A percentile compares a stretch with the other conserved stretches of the same genome.
Conservation (phyloP, 2,329 filamentous ascomycete species). For the Pestalotiopsis sp. region DNA sequence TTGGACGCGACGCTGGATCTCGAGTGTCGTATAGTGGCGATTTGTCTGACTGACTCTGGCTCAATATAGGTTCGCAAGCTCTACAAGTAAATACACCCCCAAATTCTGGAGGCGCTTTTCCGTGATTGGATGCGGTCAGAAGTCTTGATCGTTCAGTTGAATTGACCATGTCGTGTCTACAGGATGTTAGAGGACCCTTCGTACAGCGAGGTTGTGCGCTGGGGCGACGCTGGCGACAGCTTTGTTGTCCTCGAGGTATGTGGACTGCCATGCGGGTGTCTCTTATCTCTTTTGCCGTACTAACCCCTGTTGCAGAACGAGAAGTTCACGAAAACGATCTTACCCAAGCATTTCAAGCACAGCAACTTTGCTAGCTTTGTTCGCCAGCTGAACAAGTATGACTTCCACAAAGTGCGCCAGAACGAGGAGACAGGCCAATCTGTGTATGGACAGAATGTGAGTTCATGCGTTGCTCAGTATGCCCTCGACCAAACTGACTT, state of each 20-base stretch:
- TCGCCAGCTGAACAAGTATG: conserved; percentile 77
- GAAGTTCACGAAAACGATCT: conserved; percentile 82
- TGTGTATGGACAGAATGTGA: conserved; percentile 78
- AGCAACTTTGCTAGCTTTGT: conserved; percentile 83
- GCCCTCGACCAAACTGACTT: conserved; percentile 29
- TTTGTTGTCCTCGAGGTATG: conserved; percentile 95
- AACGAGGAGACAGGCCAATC: conserved; percentile 85
- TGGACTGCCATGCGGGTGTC: conserved; percentile 19
- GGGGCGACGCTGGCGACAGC: conserved; percentile 92
- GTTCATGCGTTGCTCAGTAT: conserved; percentile 26
- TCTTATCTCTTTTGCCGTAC: conserved; percentile 20
- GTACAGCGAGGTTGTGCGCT: conserved; percentile 90
- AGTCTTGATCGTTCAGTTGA: not conserved
- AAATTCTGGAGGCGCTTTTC: conserved; percentile 10
- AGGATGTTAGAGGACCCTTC: conserved; percentile 97
- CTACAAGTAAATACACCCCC: conserved; percentile 75
- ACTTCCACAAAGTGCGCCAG: conserved; percentile 88
- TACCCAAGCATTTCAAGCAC: conserved; percentile 85
- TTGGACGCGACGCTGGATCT: conserved; percentile 14
- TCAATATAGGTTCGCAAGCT: conserved; percentile 84
- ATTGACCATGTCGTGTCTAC: conserved; percentile 11
- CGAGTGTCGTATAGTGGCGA: conserved; percentile 6
- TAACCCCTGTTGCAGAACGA: conserved; percentile 69
- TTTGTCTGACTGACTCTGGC: conserved; percentile 12
- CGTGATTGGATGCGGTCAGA: not conserved